Evolutionary conservation across 1,139 yeast genomes (phyloP).

Genomic region (Hemisphaericaspora xylofermentans): DNA sequence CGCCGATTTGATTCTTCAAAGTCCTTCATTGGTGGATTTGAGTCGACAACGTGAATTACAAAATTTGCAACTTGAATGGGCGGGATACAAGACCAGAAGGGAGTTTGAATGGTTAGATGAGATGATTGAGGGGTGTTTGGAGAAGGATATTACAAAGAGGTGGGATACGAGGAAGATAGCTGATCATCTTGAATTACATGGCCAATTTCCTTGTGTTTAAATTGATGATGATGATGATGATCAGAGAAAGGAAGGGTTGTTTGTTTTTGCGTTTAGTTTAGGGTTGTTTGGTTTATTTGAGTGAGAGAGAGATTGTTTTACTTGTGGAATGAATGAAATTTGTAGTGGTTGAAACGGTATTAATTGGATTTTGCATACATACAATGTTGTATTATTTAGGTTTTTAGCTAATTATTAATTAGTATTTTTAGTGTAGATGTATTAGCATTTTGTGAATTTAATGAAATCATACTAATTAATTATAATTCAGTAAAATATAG

Average conservation of each 20-base stretch:
- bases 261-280: not conserved
- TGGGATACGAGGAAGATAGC: conserved; percentile 45
- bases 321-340: not conserved
- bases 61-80: conserved; percentile 24
- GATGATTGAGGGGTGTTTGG: conserved; percentile 57
- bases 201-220: not conserved
- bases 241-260: not conserved
- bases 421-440: too few relatives aligned
- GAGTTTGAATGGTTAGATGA: conserved; percentile 36
- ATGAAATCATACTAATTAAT: too few relatives aligned
- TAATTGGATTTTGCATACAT: not conserved
- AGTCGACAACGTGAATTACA: conserved; percentile 18
- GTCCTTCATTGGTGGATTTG: conserved; percentile 23
- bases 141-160: conserved; percentile 49
- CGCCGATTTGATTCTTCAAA: conserved; percentile 15
- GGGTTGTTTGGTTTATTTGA: too few relatives aligned
- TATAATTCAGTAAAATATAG: too few relatives aligned
- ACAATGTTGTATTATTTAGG: too few relatives aligned
- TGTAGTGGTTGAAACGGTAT: not conserved
- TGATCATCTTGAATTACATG: conserved; percentile 5
- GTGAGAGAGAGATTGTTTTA: too few relatives aligned
- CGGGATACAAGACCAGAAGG: conserved; percentile 15
- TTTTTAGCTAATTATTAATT: too few relatives aligned
- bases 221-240: too few relatives aligned
- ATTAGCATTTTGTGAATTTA: too few relatives aligned